Conservation (phyloP, 2,329 filamentous ascomycete species). For the Orbilia oligospora region DNA sequence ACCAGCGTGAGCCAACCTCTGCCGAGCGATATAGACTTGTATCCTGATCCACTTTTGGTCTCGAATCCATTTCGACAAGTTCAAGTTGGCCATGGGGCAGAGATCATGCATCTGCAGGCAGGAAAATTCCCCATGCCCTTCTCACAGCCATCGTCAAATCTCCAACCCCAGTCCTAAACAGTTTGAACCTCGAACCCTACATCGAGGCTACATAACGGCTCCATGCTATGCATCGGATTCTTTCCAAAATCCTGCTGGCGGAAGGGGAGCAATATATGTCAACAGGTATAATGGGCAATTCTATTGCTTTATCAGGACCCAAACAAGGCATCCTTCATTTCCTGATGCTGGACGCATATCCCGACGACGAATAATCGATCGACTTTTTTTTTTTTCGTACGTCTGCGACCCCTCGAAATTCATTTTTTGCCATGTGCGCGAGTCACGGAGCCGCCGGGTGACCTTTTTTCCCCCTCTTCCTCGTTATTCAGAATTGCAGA, state of each 20-base stretch:
- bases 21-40: constrained; percentile 36
- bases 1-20: constrained; percentile 29
- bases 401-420: constrained; percentile 26
- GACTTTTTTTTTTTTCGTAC: neutral
- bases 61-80: constrained; percentile 13
- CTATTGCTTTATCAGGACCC: constrained; percentile 45
- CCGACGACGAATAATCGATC: constrained; percentile 31
- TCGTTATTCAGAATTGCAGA: neutral
- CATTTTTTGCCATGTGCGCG: constrained; percentile 48
- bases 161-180: constrained; percentile 34
- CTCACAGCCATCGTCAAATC: constrained; percentile 26
- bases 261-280: constrained; percentile 50
- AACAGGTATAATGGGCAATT: constrained; percentile 39
- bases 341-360: constrained; percentile 22
- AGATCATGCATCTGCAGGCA: constrained; percentile 45
- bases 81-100: constrained; percentile 3
- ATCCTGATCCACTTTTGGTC: constrained; percentile 26
- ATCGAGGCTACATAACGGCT: constrained; percentile 35
- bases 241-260: constrained; percentile 41
- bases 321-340: constrained; percentile 38
- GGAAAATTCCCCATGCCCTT: constrained; percentile 40
- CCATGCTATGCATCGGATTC: constrained; percentile 36
- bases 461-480: constrained; percentile 10
- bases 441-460: constrained; percentile 50
- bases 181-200: constrained; percentile 37